These are phyloP conservation scores for Lentinula edodes DNA, from an alignment of 768 basidiomycete species.

Conservation along the genomic window DNA sequence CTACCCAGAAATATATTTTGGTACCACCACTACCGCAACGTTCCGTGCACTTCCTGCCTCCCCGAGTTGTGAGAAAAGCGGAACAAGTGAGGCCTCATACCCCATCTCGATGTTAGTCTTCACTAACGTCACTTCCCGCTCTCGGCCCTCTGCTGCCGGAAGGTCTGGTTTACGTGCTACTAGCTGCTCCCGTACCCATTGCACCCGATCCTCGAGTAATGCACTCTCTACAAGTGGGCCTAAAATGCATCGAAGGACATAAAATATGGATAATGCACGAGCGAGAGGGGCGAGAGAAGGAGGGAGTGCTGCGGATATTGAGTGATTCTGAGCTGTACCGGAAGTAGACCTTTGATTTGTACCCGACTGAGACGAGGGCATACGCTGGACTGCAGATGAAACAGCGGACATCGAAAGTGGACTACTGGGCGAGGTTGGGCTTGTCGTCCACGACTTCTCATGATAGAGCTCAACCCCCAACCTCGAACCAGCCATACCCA, in stretches of 20 bases:
- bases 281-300: neutral
- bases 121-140: neutral
- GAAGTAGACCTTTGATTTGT: neutral
- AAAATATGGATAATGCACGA: constrained; percentile 43
- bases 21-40: constrained; percentile 51
- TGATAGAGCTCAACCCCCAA: constrained; percentile 1
- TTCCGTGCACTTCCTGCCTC: constrained; percentile 67
- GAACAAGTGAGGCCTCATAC: constrained; percentile 33
- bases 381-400: no score
- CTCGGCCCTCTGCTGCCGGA: neutral
- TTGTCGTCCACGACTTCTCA: neutral
- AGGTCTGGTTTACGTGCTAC: neutral
- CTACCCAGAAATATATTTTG: neutral
- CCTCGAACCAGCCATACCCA: constrained; percentile 9
- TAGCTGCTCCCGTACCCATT: constrained; percentile 48
- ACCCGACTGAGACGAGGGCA: no score
- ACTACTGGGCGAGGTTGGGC: neutral
- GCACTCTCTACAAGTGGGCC: constrained; percentile 65
- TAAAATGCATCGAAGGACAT: constrained; percentile 61
- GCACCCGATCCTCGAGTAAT: constrained; percentile 55
- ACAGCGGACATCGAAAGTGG: neutral
- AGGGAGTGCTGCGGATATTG: neutral
- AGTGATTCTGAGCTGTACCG: neutral
- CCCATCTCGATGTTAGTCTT: neutral
- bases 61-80: constrained; percentile 50